Base-by-base conservation (phyloP, 2,329 filamentous ascomycete genomes). In the Rosellinia necatrix region DNA sequence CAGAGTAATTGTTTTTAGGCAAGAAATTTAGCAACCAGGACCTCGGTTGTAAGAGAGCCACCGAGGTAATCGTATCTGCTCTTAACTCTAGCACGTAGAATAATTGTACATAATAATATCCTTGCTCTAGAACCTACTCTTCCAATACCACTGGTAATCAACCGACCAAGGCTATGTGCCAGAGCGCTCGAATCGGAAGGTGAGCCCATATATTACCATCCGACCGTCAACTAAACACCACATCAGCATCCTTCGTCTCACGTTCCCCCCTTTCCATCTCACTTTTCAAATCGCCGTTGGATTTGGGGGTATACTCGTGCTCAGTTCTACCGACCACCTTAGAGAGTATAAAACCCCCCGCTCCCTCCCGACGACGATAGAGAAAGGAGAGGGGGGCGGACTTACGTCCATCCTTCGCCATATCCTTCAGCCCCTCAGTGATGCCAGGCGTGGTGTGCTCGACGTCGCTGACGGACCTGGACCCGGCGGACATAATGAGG, bases 391-490 rank as follows among this genome's bases (percentile, higher is more conserved):
- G 27, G 22, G 34, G 40, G 27, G 1, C 1, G 3, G 27, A 59
- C 56, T 57, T 27, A 54, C 55, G 13, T 35, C 61, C 61, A 21
- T 60, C 42, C 8, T 40, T 10, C n/a, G 56, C 59, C 42, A 64
- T 62, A 43, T 62, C 56, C 34, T 7, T 27, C 9, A 64, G 15
- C 4, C 59, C 59, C n/a, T 64, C 61, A 1, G 21, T 12, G 12
- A 64, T 10, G 3, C 61, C 61, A 5, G 59, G n/a, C 3, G 32
- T 35, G 1, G 44, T 53, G 32, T 56, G 51, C 9, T n/a, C 19
- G 3, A 64, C 38, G 6, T 38, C 7, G 6, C n/a, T 9, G n/a
- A 64, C 54, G 12, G 48, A 9, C 37, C 53, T 52, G 21, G 1
- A 35, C 1, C 59, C 56, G 0, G 61, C 30, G 8, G 54, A 35